These are phyloP conservation scores for Holtermanniella nyarrowii DNA, from an alignment of 768 basidiomycete species.

Conservation along the genomic window DNA sequence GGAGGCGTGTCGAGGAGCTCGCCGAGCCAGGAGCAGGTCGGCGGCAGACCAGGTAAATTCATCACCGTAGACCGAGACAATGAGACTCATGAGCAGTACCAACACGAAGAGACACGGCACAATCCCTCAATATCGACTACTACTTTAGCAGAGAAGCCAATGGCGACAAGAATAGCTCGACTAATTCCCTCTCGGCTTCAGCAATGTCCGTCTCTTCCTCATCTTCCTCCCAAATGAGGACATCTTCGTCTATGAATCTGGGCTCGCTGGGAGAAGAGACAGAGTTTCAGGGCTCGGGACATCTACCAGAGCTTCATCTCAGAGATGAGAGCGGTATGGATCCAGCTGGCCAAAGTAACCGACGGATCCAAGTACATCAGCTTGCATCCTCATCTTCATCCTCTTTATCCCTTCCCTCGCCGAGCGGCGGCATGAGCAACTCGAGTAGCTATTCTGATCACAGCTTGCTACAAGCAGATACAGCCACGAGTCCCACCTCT, in stretches of 20 bases:
- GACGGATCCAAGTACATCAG: neutral
- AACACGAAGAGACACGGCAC: neutral
- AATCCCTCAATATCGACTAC: neutral
- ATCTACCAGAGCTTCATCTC: no score
- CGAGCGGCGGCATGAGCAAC: neutral
- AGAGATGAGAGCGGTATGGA: neutral
- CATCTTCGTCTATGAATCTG: neutral
- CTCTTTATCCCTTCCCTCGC: neutral
- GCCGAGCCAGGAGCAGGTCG: no score
- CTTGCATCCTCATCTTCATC: neutral
- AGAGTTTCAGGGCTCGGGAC: no score
- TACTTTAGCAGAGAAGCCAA: neutral
- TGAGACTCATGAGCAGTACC: no score
- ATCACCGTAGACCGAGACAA: no score
- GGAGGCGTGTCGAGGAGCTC: no score
- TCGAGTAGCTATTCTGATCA: neutral
- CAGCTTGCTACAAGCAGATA: neutral
- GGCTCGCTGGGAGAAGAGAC: no score
- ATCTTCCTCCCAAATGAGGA: neutral
- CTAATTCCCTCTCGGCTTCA: neutral
- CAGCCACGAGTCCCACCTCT: neutral
- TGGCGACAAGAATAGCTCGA: no score
- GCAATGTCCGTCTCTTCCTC: neutral
- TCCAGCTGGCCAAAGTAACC: neutral
- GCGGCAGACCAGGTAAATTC: no score